Base-by-base conservation (phyloP, 345 rosid genomes). In the Camelina sativa region DNA sequence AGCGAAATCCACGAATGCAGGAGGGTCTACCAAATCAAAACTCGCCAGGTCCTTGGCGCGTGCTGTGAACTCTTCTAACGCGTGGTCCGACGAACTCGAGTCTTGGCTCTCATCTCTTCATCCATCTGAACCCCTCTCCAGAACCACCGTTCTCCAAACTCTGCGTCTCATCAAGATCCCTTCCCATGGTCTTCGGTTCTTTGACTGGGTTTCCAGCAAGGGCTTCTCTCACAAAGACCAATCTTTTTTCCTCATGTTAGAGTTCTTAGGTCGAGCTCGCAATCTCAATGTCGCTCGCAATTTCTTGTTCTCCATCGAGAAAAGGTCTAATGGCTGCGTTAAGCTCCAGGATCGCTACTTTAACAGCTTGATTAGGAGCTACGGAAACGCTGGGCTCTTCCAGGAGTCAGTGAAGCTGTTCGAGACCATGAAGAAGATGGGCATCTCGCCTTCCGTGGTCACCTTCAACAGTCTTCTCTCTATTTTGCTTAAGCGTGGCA, bases 291-390 rank as follows among this genome's bases (percentile, higher is more conserved):
- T 71, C 0, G 96, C 96, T 17, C 90, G 96, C 19, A 90, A 92
- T 77, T 87, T 92, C 64, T 55, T 90, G 41, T 82, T 85, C 65
- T 90, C 95, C 0, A 90, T 90, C 20, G 86, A 78, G 80, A 87
- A 37, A 61, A 80, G 85, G 80, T 87, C 95, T 10, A 77, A 65
- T 52, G 92, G 92, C 7, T 67, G 51, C 69, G 84, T 88, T 4
- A 88, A 80, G 78, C 83, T 89, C 5, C 72, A 86, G 43, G 95
- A 90, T 67, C 85, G 79, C 77, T 87, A 78, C 83, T 92, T 88
- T 67, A 92, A 92, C 67, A 85, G 88, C 81, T 83, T 92, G 79
- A 86, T 92, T 12, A 75, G 90, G 70, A 84, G 90, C 80, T 91
- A 85, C 67, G 96, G 91, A 11, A 54, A 76, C 22, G 91, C 93